These are phyloP conservation scores for Cladosporium austrohemisphaericum DNA, from an alignment of 2,329 filamentous ascomycete species.

Conservation along the genomic window DNA sequence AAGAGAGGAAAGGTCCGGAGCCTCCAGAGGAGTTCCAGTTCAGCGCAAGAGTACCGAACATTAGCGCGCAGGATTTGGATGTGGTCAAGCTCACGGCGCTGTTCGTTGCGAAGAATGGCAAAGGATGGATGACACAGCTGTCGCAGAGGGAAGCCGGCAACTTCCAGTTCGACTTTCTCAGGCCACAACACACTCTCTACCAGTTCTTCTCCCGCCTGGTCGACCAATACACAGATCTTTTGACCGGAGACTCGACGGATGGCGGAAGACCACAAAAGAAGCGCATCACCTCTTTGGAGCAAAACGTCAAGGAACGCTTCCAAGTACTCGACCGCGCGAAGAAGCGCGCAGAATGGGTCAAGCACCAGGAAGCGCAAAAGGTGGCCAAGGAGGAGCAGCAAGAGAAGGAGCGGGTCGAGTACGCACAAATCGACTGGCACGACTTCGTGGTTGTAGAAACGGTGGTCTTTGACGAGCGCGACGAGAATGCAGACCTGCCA, in stretches of 20 bases:
- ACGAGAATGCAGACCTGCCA: slow-evolving; percentile 81
- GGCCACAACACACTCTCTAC: slow-evolving; percentile 92
- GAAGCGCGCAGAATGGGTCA: slow-evolving; percentile 81
- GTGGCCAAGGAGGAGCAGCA: slow-evolving; percentile 83
- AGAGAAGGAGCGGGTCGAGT: slow-evolving; percentile 70
- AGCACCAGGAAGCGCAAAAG: slow-evolving; percentile 79
- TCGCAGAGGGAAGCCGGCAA: slow-evolving; percentile 86
- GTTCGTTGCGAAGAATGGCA: slow-evolving; percentile 88
- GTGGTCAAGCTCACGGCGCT: slow-evolving; percentile 73
- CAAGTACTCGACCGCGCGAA: slow-evolving; percentile 75
- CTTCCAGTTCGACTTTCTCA: slow-evolving; percentile 92
- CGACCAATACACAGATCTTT: slow-evolving; percentile 83
- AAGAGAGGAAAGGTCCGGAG: slow-evolving; percentile 71
- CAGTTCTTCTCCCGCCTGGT: slow-evolving; percentile 91
- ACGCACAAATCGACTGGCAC: slow-evolving; percentile 94
- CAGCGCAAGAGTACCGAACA: slow-evolving; percentile 93
- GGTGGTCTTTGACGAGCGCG: slow-evolving; percentile 82
- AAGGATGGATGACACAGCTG: slow-evolving; percentile 84
- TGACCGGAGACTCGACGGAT: slow-evolving; percentile 65
- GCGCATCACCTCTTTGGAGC: slow-evolving; percentile 67
- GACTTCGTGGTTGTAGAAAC: slow-evolving; percentile 96
- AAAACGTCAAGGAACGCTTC: slow-evolving; percentile 74
- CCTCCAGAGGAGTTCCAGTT: slow-evolving; percentile 87
- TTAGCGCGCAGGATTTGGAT: slow-evolving; percentile 87
- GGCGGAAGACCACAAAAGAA: slow-evolving; percentile 69